A percentile compares a stretch with the other conserved stretches of the same genome.
Evolutionary conservation across 1,139 yeast genomes (phyloP).

Genomic region (Pichia sp.): DNA sequence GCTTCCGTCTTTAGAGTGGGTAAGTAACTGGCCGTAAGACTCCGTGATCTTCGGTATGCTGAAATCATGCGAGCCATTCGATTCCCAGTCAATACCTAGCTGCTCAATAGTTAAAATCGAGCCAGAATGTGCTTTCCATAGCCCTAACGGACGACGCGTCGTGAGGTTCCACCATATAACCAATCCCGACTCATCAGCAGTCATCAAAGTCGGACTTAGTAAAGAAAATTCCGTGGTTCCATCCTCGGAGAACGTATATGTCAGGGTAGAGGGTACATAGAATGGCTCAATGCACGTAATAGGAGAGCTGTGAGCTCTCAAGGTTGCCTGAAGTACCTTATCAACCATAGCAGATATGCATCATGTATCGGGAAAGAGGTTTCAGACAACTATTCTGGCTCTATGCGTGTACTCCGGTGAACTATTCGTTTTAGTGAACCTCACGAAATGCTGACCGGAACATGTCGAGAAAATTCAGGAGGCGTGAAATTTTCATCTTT

Average conservation of each 20-base stretch:
- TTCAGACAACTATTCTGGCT: background rate
- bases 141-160: conserved; percentile 39
- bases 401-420: too few species aligned
- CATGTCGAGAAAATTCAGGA: background rate
- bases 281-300: conserved; percentile 15
- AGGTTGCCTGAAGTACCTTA: conserved; percentile 9
- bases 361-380: background rate
- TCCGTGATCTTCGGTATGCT: conserved; percentile 12
- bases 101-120: conserved; percentile 42
- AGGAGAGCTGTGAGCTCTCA: conserved; percentile 14
- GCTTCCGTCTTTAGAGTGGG: conserved; percentile 54
- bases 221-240: background rate
- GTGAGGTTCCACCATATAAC: conserved; percentile 49
- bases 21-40: conserved; percentile 36
- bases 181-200: conserved; percentile 44
- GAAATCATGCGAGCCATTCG: background rate
- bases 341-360: conserved; percentile 1
- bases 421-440: too few species aligned
- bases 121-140: conserved; percentile 47
- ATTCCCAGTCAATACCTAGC: conserved; percentile 33
- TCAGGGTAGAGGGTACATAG: conserved; percentile 16
- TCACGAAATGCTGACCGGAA: background rate
- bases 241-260: conserved; percentile 1
- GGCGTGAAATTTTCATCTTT: background rate
- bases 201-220: conserved; percentile 24